These are phyloP conservation scores for Rosa persica DNA, from an alignment of 306 rosid genomes.

Conservation along the genomic window DNA sequence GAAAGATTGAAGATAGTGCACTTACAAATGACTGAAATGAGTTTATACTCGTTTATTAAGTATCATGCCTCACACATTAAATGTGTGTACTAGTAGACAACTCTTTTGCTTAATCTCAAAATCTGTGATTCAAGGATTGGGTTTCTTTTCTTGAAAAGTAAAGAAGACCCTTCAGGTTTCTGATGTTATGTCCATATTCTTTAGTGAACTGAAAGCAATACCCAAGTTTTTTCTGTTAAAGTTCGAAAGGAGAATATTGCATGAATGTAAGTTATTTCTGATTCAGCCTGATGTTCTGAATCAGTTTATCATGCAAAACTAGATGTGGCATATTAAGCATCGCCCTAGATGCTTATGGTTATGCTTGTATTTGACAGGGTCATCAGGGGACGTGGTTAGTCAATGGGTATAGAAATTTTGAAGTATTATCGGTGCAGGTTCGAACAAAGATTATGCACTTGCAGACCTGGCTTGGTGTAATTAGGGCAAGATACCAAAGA, in stretches of 20 bases:
- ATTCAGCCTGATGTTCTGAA: not conserved
- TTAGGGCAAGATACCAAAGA: constrained; percentile 29
- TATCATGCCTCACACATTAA: not conserved
- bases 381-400: constrained; percentile 7
- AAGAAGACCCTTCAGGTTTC: constrained; percentile 4
- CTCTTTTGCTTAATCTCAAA: not conserved
- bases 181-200: not conserved
- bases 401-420: not conserved
- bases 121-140: not conserved
- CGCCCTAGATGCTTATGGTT: not conserved
- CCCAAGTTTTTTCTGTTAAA: not conserved
- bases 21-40: too few relatives aligned
- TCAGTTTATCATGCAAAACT: not conserved
- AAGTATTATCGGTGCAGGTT: not conserved
- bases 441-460: constrained; percentile 14
- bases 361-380: constrained; percentile 13
- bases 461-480: constrained; percentile 29
- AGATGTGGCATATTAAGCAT: not conserved
- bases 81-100: not conserved
- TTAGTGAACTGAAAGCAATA: not conserved
- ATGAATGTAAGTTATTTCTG: not conserved
- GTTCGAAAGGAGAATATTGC: not conserved
- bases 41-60: not conserved
- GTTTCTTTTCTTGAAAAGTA: not conserved
- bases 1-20: not conserved